Evolutionary conservation across 1,284 basidiomycete species (phyloP), one percentile per base, ranked within the genome.

Genomic region (Vanrija humicola): DNA sequence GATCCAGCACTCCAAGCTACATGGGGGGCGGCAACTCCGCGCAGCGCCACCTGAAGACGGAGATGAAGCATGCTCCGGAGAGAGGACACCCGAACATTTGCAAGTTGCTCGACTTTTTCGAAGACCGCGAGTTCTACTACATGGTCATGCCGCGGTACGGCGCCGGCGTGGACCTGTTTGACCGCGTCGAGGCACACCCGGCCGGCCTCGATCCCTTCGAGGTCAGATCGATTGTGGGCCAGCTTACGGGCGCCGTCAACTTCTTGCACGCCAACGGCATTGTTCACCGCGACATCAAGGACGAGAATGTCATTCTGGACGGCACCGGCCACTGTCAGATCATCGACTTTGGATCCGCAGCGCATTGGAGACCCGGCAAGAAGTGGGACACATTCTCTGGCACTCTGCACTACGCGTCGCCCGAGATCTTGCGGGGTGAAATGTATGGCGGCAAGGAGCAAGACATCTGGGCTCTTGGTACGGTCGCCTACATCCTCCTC

Each of bases 391-490:
- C 93, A 19, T 97, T 97, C 77, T 65, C 74, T 66, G 78, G 64
- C 56, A 94, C 91, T n/a, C 79, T 94, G 65, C 90, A 94, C 75
- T 98, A 98, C 69, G 96, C 95, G 28, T 92, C 90, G 1, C 95
- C 96, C 39, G 95, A 98, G 77, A 98, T 98, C 56, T 77, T 98
- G 48, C 86, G 90, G 19, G 95, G 95, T 10, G 92, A 96, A 70
- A 85, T 90, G 58, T 98, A 98, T 73, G 82, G 87, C 53, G 95
- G 95, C 43, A 95, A 94, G 74, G 92, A 95, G 71, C 94, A 98
- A 77, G 95, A 98, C 66, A 87, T 98, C 0, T 98, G 95, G 95
- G 95, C 95, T 1, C 88, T 96, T 55, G 95, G 95, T n/a, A 93
- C 98, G 12, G 90, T 98, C 16, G 90, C 87, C 12, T 98, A 94